Conservation (phyloP, 306 rosid species). For the Acmispon strigosus region DNA sequence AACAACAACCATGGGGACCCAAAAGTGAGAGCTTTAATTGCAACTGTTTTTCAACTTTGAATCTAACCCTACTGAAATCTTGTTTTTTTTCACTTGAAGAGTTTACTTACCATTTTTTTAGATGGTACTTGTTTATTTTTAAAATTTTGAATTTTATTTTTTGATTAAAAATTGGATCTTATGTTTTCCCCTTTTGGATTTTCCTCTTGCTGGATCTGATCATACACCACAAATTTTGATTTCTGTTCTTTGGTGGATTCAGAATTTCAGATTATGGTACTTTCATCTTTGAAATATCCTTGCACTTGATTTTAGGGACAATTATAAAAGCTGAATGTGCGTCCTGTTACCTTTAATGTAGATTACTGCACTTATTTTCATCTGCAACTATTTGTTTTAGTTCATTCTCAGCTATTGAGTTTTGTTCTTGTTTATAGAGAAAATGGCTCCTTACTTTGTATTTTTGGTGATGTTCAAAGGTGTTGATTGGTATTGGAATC, state of each 20-base stretch:
- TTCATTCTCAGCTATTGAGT: background rate
- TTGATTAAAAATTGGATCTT: background rate
- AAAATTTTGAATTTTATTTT: too few species aligned
- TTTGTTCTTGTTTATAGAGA: background rate
- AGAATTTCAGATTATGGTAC: background rate
- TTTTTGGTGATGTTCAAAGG: background rate
- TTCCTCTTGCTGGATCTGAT: slow-evolving; percentile 20
- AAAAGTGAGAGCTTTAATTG: slow-evolving; percentile 48
- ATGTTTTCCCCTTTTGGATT: background rate
- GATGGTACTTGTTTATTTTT: background rate
- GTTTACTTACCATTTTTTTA: background rate
- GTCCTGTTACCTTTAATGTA: background rate
- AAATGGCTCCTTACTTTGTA: background rate
- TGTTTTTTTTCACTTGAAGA: background rate
- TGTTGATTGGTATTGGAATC: background rate
- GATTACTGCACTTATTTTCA: background rate
- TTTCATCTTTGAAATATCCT: background rate
- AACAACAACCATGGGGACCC: slow-evolving; percentile 35
- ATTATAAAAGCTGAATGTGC: background rate
- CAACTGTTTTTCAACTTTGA: background rate
- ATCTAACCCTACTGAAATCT: background rate
- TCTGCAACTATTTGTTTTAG: background rate
- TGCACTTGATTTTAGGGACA: background rate
- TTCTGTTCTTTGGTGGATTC: background rate
- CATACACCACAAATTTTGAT: background rate